Conservation (phyloP, 2,329 filamentous ascomycete species). For the Graphilbum ipis-grandicollis region DNA sequence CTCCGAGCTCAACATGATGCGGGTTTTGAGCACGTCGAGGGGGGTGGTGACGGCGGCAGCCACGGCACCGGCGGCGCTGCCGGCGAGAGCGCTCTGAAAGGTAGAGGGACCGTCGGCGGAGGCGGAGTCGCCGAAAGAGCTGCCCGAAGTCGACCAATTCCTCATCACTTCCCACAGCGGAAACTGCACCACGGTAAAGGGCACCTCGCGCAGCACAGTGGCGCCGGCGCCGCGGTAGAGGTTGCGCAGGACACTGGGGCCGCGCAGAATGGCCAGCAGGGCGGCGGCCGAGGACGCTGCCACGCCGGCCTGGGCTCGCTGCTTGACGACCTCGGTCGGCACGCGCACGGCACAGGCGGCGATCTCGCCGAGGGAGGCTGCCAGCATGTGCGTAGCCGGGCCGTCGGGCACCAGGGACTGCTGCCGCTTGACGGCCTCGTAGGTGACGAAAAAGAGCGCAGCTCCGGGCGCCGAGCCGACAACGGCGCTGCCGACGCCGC, state of each 20-base stretch:
- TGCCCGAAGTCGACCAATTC: too few species aligned
- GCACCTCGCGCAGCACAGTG: conserved; percentile 88
- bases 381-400: conserved; percentile 53
- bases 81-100: conserved; percentile 68
- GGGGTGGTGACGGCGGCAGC: conserved; percentile 84
- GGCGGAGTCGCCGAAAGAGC: too few species aligned
- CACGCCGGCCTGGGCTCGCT: conserved; percentile 78
- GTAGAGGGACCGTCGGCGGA: conserved; percentile 29
- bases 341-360: conserved; percentile 86
- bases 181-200: conserved; percentile 94
- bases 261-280: conserved; percentile 49
- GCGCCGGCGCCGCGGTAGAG: conserved; percentile 85
- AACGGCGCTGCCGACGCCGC: conserved; percentile 74
- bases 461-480: conserved; percentile 87
- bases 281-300: conserved; percentile 53
- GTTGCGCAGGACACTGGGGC: conserved; percentile 54
- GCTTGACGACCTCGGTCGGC: conserved; percentile 93
- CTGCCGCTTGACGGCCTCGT: conserved; percentile 55
- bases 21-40: conserved; percentile 88
- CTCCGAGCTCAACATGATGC: conserved; percentile 77
- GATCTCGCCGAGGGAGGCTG: conserved; percentile 73
- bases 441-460: conserved; percentile 93
- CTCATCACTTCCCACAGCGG: conserved; percentile 94
- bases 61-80: conserved; percentile 65
- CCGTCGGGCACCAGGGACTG: conserved; percentile 7